Evolutionary conservation across 805 yeast genomes (phyloP).

Genomic region (Candida tallmaniae): DNA sequence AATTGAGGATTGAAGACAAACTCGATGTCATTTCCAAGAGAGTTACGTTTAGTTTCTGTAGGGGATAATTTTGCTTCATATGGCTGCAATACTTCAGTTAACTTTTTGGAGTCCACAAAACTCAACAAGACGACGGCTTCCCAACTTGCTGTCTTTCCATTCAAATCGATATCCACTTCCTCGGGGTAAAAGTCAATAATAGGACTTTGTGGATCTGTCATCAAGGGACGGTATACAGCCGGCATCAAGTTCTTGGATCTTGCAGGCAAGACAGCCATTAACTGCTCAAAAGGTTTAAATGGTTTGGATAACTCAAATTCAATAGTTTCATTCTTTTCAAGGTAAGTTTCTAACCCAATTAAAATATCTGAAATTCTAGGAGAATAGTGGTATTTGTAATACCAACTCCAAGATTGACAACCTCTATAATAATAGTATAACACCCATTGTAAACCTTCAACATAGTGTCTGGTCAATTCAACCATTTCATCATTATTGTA

Average conservation of each 20-base stretch:
- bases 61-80: constrained; percentile 55
- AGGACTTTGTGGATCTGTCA: constrained; percentile 84
- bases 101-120: constrained; percentile 80
- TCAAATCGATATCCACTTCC: constrained; percentile 82
- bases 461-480: constrained; percentile 71
- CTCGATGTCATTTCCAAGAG: constrained; percentile 63
- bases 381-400: constrained; percentile 81
- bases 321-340: constrained; percentile 20
- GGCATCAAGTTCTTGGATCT: constrained; percentile 83
- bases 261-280: constrained; percentile 96
- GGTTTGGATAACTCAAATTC: constrained; percentile 70
- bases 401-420: constrained; percentile 96
- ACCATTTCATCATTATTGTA: constrained; percentile 54
- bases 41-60: constrained; percentile 71
- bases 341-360: constrained; percentile 60
- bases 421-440: constrained; percentile 86
- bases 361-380: constrained; percentile 89
- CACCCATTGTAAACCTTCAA: constrained; percentile 98
- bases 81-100: constrained; percentile 70
- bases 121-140: constrained; percentile 93
- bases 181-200: constrained; percentile 87
- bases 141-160: constrained; percentile 96
- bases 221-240: constrained; percentile 65
- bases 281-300: constrained; percentile 88
- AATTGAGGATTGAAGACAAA: constrained; percentile 77